Evolutionary conservation across 1,139 yeast species (phyloP).

Genomic region (Kluyveromyces sp.): DNA sequence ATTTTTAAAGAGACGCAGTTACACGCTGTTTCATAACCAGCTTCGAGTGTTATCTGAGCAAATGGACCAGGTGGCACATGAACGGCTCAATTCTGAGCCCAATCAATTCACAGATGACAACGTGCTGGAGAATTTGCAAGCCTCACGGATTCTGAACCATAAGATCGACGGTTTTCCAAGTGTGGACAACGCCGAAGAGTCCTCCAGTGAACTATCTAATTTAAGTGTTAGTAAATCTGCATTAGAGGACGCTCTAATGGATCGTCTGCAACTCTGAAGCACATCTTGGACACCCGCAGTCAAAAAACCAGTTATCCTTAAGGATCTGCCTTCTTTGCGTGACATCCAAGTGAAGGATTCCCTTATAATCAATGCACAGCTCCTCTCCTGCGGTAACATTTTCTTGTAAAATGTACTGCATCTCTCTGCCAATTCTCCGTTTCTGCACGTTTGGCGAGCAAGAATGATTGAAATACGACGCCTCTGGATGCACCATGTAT

Average conservation of each 20-base stretch:
- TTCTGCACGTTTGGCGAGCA: conserved; percentile 47
- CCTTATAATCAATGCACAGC: conserved; percentile 58
- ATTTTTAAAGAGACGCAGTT: conserved; percentile 27
- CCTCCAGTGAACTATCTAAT: conserved; percentile 24
- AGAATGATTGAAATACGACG: conserved; percentile 66
- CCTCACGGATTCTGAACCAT: conserved; percentile 22
- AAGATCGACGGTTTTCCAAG: conserved; percentile 11
- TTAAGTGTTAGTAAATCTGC: conserved; percentile 41
- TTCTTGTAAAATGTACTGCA: conserved; percentile 34
- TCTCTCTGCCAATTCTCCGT: conserved; percentile 30
- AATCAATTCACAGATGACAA: conserved; percentile 9
- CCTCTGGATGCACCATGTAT: conserved; percentile 57
- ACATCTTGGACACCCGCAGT: conserved; percentile 50
- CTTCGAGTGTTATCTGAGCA: conserved; percentile 23
- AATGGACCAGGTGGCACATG: conserved; percentile 7
- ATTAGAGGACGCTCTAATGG: conserved; percentile 39
- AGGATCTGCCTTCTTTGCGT: conserved; percentile 40
- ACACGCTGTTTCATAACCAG: conserved; percentile 25
- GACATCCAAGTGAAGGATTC: conserved; percentile 40
- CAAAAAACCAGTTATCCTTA: conserved; percentile 54
- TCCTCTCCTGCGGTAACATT: conserved; percentile 42
- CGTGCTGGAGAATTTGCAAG: conserved; percentile 20
- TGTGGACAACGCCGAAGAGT: conserved; percentile 13
- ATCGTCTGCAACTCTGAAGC: conserved; percentile 21
- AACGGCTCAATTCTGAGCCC: neutral